Conservation (phyloP, 345 rosid species). For the Rhizophora apiculata region DNA sequence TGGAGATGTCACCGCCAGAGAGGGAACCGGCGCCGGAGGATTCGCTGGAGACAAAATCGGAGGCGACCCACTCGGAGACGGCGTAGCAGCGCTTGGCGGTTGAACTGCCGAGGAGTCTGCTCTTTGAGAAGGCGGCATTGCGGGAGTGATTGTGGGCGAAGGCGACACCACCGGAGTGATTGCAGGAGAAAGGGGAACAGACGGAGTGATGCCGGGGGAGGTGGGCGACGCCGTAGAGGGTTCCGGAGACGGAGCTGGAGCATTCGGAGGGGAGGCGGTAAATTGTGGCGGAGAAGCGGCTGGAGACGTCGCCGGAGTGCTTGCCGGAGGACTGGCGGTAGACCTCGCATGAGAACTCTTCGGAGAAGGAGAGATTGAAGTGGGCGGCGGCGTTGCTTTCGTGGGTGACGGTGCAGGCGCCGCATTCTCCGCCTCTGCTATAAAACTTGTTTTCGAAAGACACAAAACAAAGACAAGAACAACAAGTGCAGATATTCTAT, state of each 20-base stretch:
- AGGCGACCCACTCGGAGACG: constrained; percentile 17
- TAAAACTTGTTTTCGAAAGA: constrained; percentile 14
- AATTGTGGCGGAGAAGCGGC: not conserved
- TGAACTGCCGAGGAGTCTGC: not conserved
- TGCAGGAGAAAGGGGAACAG: constrained; percentile 9
- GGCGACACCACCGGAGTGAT: constrained; percentile 3
- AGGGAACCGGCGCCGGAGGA: constrained; percentile 15
- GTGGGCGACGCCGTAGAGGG: constrained; percentile 13
- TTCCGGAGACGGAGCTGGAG: constrained; percentile 4
- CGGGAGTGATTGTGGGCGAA: constrained; percentile 8
- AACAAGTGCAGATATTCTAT: constrained; percentile 10
- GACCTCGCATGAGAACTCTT: not conserved
- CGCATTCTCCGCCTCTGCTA: constrained; percentile 35
- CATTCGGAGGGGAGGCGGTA: constrained; percentile 12
- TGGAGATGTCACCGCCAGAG: constrained; percentile 23
- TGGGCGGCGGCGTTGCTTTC: not conserved
- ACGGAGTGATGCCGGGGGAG: constrained; percentile 7
- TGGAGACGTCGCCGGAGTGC: constrained; percentile 2
- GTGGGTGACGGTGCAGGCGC: constrained; percentile 44
- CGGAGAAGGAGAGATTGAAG: constrained; percentile 7
- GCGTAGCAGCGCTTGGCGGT: constrained; percentile 13
- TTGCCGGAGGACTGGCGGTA: constrained; percentile 11
- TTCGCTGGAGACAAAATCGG: constrained; percentile 23
- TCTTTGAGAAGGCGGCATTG: constrained; percentile 23
- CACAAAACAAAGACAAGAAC: constrained; percentile 20